Evolutionary conservation across 768 basidiomycete species (phyloP), one percentile per base, ranked within the genome.

Genomic region (Trametes maxima): DNA sequence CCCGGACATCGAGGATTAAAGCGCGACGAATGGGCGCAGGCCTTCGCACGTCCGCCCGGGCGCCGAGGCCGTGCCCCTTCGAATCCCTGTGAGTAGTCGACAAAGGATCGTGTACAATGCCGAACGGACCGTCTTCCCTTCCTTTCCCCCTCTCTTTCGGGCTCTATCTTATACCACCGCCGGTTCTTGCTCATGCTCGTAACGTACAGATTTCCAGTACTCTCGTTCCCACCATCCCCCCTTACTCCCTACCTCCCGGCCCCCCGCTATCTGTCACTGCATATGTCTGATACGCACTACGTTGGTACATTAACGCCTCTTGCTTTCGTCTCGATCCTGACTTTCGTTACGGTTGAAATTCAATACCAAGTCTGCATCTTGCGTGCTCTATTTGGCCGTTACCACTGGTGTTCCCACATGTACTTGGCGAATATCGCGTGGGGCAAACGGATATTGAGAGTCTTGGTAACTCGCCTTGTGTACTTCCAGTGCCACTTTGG

Each of bases 1-100:
- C 46, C 59, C 66, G 36, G 64, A 67, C 37, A 58, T 49, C 60
- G 56, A 61, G 54, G 54, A 65, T 5, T 63, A 39, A 63, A 43
- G 6, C 17, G 14, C 10, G 11, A 19, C 12, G 22, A 12, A 13
- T 1, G 52, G 14, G 59, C 21, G 19, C 17, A 21, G 37, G 16
- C 21, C 19, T 22, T 25, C 42, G 60, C 21, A 62, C 22, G 48
- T 54, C 50, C 25, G 2, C 22, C 28, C 14, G 22, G 17, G 53
- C 22, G 22, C 10, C 13, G 51, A 33, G 28, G 28, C 28, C 28
- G 44, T 14, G 44, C 21, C 42, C 17, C 57, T 44, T n/a, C n/a
- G n/a, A n/a, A n/a, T n/a, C n/a, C 21, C 21, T 42, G 46, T 49
- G 44, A 48, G 59, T 56, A 51, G 54, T 44, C 17, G 10, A 50